A percentile compares a stretch with the other conserved stretches of the same genome.
phyloP scores from a whole-genome alignment of 495 filamentous ascomycete genomes.

The Ascodesmis nigricans region DNA sequence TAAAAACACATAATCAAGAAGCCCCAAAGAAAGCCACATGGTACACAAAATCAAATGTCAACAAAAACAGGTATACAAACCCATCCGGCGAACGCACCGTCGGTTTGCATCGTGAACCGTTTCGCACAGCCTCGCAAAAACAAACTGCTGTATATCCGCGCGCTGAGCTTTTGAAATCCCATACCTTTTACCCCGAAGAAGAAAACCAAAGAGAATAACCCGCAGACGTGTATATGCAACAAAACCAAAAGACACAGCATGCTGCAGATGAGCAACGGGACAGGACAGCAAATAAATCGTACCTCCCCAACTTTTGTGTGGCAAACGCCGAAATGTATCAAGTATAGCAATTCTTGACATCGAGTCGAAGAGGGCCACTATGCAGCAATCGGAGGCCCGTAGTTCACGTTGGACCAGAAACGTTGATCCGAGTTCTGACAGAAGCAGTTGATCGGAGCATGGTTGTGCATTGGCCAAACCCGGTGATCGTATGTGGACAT shows the following conservation, averaged over 20 bases:
- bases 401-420: conserved; percentile 30
- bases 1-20: conserved; percentile 26
- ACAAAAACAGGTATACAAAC: too few relatives aligned
- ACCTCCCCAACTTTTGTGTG: conserved; percentile 20
- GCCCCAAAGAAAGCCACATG: conserved; percentile 12
- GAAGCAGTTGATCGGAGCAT: conserved; percentile 44
- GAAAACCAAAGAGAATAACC: conserved; percentile 15
- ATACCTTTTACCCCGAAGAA: conserved; percentile 7
- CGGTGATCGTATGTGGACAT: conserved; percentile 32
- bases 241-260: conserved; percentile 23
- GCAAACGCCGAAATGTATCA: conserved; percentile 3
- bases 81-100: conserved; percentile 9
- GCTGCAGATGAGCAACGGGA: conserved; percentile 19
- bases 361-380: conserved; percentile 21
- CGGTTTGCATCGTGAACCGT: conserved; percentile 12
- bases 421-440: conserved; percentile 41
- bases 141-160: conserved; percentile 20
- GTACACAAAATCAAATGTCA: too few relatives aligned
- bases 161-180: conserved; percentile 19
- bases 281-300: conserved; percentile 21
- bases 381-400: conserved; percentile 42
- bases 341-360: conserved; percentile 4
- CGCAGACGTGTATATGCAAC: conserved; percentile 19
- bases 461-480: conserved; percentile 36
- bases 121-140: conserved; percentile 12